These are phyloP conservation scores for Neltuma alba DNA, from an alignment of 306 rosid genomes.

Conservation along the genomic window DNA sequence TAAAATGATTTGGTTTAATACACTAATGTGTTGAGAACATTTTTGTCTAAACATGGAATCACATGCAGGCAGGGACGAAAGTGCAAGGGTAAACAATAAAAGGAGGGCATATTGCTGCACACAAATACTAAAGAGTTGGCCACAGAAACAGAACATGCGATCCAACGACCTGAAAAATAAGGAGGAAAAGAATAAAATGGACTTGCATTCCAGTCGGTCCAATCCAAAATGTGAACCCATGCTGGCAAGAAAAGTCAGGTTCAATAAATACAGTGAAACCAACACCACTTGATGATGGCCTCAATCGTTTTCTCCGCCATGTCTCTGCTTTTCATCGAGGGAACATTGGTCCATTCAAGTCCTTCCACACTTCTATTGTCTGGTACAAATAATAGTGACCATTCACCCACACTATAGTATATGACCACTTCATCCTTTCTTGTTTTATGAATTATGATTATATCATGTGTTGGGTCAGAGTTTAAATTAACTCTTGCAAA, in stretches of 20 bases:
- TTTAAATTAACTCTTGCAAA: not conserved
- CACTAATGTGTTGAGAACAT: too few species aligned
- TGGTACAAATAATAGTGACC: not conserved
- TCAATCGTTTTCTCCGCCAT: constrained; percentile 9
- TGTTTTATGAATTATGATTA: too few species aligned
- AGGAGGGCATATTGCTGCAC: too few species aligned
- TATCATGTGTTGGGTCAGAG: not conserved
- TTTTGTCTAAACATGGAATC: too few species aligned
- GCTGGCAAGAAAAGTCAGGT: not conserved
- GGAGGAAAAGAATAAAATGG: constrained; percentile 6
- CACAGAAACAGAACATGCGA: not conserved
- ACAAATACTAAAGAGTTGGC: not conserved
- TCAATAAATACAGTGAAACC: not conserved
- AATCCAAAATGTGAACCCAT: constrained; percentile 3
- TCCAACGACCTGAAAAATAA: constrained; percentile 19
- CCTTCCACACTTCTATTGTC: not conserved
- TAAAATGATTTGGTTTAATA: too few species aligned
- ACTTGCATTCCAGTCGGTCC: constrained; percentile 33
- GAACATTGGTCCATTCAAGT: not conserved
- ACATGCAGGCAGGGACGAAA: too few species aligned
- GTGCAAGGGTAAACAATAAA: too few species aligned
- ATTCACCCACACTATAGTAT: not conserved
- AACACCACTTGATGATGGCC: not conserved
- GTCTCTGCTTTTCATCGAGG: constrained; percentile 21
- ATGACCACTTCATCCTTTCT: not conserved